Base-by-base conservation (phyloP, 805 yeast species). In the Sugiyamaella mastotermitis region DNA sequence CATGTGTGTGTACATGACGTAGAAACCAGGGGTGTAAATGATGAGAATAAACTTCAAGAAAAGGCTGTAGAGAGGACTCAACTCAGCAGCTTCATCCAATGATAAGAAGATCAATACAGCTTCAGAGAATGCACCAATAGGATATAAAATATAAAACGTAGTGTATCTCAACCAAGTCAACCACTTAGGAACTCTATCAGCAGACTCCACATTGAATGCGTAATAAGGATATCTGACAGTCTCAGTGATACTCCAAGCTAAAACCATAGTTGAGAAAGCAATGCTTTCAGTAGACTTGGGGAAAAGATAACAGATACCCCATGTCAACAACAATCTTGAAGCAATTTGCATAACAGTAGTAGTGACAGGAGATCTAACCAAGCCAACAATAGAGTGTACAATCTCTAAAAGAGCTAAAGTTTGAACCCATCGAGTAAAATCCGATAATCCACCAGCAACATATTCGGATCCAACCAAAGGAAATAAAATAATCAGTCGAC, bases 211-310 rank as follows among this genome's bases (percentile, higher is more conserved):
- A 49, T 78, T 78, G 38, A 80, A 69, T 5, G 94, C 88, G 57
- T 92, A 94, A 65, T 76, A 92, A 30, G 85, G 72, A 62, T 92
- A 92, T 58, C 98, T 73, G 41, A 88, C 80, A 31, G 85, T 71
- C 61, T 92, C 98, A n/a, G 97, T 85, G 37, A 84, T 52, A n/a
- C 92, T 76, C 98, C 98, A 92, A 9, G 96, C 87, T 31, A 77
- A 50, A 33, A 78, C 68, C 58, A 90, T 71, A 1, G 90, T 66
- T 40, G 78, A 61, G 11, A 74, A 68, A 8, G 53, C 40, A 24
- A 47, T 42, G 48, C 72, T 69, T 20, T 86, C 86, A 14, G 81
- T 82, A 0, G 84, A 72, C 14, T 72, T 54, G 6, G 97, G 96
- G 47, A 87, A 67, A n/a, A 70, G 58, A 37, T 76, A 76, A 61